These are phyloP conservation scores for Saxophila tyrrhenica DNA, from an alignment of 495 filamentous ascomycete genomes.

Conservation along the genomic window DNA sequence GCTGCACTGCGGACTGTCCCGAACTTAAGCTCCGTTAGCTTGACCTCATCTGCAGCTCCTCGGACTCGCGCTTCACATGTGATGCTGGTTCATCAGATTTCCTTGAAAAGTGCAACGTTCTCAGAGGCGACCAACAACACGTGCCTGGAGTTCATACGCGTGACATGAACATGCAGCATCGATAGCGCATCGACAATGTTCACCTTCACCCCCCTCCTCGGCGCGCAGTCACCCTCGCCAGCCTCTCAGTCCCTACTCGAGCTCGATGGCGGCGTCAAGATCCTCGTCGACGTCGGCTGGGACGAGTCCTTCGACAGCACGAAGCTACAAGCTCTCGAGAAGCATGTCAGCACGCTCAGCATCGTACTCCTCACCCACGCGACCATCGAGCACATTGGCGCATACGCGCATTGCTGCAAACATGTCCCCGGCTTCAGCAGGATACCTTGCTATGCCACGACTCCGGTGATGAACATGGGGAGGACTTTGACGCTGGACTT, in stretches of 20 bases:
- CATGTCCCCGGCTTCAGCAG: conserved; percentile 82
- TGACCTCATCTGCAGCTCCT: too few species aligned
- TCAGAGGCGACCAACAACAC: too few species aligned
- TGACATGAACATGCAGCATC: background rate
- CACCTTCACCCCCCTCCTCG: conserved; percentile 83
- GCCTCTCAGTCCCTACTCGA: conserved; percentile 92
- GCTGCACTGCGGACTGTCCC: too few species aligned
- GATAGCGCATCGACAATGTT: conserved; percentile 53
- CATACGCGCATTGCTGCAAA: conserved; percentile 95
- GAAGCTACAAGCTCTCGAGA: conserved; percentile 77
- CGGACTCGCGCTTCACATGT: too few species aligned
- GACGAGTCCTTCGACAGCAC: conserved; percentile 74
- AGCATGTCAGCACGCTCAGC: conserved; percentile 84
- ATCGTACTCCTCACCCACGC: conserved; percentile 92
- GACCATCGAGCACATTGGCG: conserved; percentile 78
- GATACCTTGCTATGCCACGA: conserved; percentile 93
- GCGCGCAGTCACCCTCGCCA: conserved; percentile 72
- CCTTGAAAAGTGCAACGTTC: too few species aligned
- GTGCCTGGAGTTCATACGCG: too few species aligned
- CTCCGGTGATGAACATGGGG: conserved; percentile 83
- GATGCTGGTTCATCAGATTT: too few species aligned
- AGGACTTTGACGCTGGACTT: conserved; percentile 85
- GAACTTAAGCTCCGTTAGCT: too few species aligned
- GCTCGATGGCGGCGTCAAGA: conserved; percentile 91
- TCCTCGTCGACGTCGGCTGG: conserved; percentile 92